Evolutionary conservation across 345 rosid genomes (phyloP).

Genomic region (Salix suchowensis): DNA sequence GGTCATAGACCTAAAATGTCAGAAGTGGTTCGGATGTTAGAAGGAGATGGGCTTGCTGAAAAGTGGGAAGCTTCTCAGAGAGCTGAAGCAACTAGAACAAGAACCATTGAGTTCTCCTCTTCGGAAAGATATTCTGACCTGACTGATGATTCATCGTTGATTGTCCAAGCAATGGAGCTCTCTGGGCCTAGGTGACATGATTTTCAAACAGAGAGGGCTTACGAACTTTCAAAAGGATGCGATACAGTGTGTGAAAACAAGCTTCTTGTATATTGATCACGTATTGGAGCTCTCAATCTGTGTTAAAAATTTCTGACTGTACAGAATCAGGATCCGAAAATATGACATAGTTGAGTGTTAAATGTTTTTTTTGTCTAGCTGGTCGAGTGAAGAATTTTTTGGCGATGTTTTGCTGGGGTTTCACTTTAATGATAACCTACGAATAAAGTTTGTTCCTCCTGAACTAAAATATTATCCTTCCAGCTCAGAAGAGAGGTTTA

Average conservation of each 20-base stretch:
- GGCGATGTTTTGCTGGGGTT: slow-evolving; percentile 7
- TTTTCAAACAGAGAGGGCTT: neutral
- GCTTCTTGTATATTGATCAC: slow-evolving; percentile 26
- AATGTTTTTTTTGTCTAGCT: neutral
- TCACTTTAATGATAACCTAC: slow-evolving; percentile 17
- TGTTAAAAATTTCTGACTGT: slow-evolving; percentile 28
- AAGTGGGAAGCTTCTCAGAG: slow-evolving; percentile 96
- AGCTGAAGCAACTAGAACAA: slow-evolving; percentile 52
- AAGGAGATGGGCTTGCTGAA: slow-evolving; percentile 94
- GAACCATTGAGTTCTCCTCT: slow-evolving; percentile 65
- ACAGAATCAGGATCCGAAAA: slow-evolving; percentile 30
- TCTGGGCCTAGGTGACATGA: slow-evolving; percentile 83
- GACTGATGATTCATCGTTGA: slow-evolving; percentile 71
- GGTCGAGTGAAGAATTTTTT: slow-evolving; percentile 13
- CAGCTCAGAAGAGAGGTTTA: neutral
- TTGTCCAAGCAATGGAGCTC: slow-evolving; percentile 89
- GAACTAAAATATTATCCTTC: neutral
- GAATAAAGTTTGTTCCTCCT: slow-evolving; percentile 12
- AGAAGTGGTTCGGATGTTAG: slow-evolving; percentile 89
- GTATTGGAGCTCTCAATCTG: slow-evolving; percentile 18
- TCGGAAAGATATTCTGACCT: slow-evolving; percentile 83
- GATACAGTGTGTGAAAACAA: slow-evolving; percentile 9
- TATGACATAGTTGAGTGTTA: slow-evolving; percentile 25
- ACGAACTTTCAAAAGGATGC: neutral
- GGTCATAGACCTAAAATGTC: slow-evolving; percentile 88